Base-by-base conservation (phyloP, 2,329 filamentous ascomycete species). In the Berkeleyomyces basicola region DNA sequence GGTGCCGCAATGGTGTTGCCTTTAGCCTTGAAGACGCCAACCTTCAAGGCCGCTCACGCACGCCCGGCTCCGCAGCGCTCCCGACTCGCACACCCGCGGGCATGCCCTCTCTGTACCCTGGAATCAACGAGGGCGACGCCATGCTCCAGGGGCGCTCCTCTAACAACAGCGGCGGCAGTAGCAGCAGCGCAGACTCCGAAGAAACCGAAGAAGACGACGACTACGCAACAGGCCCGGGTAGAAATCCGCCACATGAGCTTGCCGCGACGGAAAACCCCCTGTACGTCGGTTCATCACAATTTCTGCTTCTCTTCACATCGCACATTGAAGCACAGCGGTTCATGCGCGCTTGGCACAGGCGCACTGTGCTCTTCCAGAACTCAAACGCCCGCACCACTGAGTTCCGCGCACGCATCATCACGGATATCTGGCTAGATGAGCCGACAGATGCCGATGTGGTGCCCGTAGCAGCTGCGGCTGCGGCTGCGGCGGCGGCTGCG, bases 331-430 rank as follows among this genome's bases (percentile, higher is more conserved):
- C 74, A 1, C 69, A 72, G 65, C 69, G 74, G 11, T 76, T 77
- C 63, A 71, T 75, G 53, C 71, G 74, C n/a, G 66, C 66, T 58
- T 77, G 75, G 75, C 75, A 77, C 61, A 68, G 70, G 59, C 71
- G 71, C 36, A 68, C 37, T 31, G 58, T 66, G 7, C 23, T 49
- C 14, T 61, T 66, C 55, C 51, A 58, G 44, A 64, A 64, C 31
- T 61, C 65, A 16, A 47, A 51, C 14, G 40, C 49, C 33, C 61
- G 66, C 10, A 59, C 44, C 4, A 64, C 58, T 9, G 36, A 58
- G 53, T 59, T 66, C 42, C 59, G 40, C 14, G 63, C 60, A 10
- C 59, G 60, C 31, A 40, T 64, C 9, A 39, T 64, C 14, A 62
- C 58, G 1, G 55, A 59, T 4, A 60, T 64, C 31, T 64, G 63